A percentile compares a stretch with the other conserved stretches of the same genome.
phyloP scores from a whole-genome alignment of 106 monocot genomes.

The Dendrobium nobile region DNA sequence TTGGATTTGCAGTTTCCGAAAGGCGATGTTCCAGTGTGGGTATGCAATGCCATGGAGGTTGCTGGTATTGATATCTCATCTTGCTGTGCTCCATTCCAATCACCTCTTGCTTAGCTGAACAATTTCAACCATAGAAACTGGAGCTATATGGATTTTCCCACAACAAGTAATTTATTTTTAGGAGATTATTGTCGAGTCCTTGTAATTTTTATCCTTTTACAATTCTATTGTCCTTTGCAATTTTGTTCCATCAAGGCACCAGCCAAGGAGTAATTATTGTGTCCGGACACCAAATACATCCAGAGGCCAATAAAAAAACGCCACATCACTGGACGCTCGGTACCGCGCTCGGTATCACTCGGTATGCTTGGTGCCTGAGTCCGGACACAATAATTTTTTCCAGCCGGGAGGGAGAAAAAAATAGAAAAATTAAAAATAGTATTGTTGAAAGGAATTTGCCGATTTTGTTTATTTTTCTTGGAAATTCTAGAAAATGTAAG shows the following conservation, averaged over 20 bases:
- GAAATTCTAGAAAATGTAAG: too few relatives aligned
- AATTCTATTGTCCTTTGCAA: not conserved
- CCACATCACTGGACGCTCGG: too few relatives aligned
- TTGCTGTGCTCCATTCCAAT: conserved; percentile 34
- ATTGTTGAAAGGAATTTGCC: too few relatives aligned
- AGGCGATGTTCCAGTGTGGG: conserved; percentile 86
- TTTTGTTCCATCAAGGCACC: not conserved
- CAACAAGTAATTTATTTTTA: not conserved
- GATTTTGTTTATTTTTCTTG: too few relatives aligned
- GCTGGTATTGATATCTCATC: conserved; percentile 84
- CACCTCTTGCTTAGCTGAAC: not conserved
- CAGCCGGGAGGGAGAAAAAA: too few relatives aligned
- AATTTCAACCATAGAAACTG: not conserved
- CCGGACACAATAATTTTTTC: too few relatives aligned
- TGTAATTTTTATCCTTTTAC: not conserved
- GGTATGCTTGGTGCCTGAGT: too few relatives aligned
- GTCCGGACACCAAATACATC: too few relatives aligned
- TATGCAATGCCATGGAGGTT: conserved; percentile 95
- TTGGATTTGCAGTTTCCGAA: conserved; percentile 58
- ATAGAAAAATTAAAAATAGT: not conserved
- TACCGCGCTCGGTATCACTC: too few relatives aligned
- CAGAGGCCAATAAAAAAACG: too few relatives aligned
- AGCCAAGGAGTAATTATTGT: not conserved
- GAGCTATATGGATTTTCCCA: not conserved
- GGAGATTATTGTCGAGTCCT: not conserved